Conservation (phyloP, 2,329 filamentous ascomycete species). For the Botryotinia globosa region DNA sequence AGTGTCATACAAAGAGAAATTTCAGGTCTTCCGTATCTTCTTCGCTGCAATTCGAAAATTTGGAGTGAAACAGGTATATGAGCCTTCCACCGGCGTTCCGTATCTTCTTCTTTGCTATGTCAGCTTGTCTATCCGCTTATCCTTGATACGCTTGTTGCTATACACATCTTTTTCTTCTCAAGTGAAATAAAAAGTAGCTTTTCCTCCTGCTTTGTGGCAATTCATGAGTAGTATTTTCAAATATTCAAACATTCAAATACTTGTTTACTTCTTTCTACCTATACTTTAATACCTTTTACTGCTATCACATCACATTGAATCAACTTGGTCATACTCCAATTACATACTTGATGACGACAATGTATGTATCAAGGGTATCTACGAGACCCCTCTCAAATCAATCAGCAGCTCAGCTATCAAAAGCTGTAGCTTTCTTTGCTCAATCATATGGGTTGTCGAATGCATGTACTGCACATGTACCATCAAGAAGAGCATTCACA, state of each 20-base stretch:
- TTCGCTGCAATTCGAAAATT: background rate
- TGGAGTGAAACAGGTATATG: background rate
- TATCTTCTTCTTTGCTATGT: slow-evolving; percentile 11
- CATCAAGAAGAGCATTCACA: slow-evolving; percentile 32
- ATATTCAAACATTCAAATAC: background rate
- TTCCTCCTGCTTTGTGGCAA: slow-evolving; percentile 1
- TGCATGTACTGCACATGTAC: slow-evolving; percentile 23
- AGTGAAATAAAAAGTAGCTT: slow-evolving; percentile 6
- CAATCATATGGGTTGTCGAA: slow-evolving; percentile 26
- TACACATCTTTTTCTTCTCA: slow-evolving; percentile 5
- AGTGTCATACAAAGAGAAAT: slow-evolving; percentile 4
- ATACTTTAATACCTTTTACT: background rate
- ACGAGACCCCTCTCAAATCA: slow-evolving; percentile 31
- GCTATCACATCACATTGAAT: background rate
- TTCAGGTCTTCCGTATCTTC: slow-evolving; percentile 5
- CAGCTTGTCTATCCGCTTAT: background rate
- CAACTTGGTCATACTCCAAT: background rate
- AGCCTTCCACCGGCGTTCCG: background rate
- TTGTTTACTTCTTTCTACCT: background rate
- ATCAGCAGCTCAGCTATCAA: slow-evolving; percentile 33
- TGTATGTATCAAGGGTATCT: slow-evolving; percentile 34
- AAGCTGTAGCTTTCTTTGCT: slow-evolving; percentile 30
- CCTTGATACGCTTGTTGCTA: background rate
- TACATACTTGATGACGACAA: slow-evolving; percentile 22
- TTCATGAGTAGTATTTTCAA: background rate